phyloP scores from a whole-genome alignment of 768 basidiomycete genomes.

The Holtermannia corniformis region DNA sequence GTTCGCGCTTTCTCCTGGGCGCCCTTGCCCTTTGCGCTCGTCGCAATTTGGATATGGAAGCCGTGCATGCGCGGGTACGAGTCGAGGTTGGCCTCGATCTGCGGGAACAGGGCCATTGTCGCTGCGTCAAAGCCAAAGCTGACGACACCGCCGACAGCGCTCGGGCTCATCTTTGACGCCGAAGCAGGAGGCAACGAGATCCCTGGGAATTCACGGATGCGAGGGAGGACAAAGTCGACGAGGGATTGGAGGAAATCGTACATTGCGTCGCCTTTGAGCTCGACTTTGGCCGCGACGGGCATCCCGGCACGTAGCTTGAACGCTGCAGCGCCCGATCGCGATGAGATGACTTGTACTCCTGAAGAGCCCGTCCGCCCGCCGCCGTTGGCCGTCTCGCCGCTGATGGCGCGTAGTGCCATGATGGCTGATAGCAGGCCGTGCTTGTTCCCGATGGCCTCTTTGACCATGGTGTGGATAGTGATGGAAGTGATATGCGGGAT shows the following conservation, averaged over 20 bases:
- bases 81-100: slow-evolving; percentile 89
- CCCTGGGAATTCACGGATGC: slow-evolving; percentile 81
- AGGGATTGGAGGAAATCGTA: slow-evolving; percentile 84
- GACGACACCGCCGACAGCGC: slow-evolving; percentile 75
- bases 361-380: slow-evolving; percentile 60
- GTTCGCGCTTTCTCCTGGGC: slow-evolving; percentile 83
- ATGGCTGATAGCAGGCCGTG: slow-evolving; percentile 69
- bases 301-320: slow-evolving; percentile 72
- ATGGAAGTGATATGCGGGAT: slow-evolving; percentile 72
- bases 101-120: slow-evolving; percentile 86
- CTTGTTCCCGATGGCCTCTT: slow-evolving; percentile 64
- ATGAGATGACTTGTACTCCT: slow-evolving; percentile 61
- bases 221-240: slow-evolving; percentile 89
- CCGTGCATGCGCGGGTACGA: slow-evolving; percentile 76
- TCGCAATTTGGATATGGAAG: slow-evolving; percentile 90
- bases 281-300: slow-evolving; percentile 81
- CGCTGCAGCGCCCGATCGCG: slow-evolving; percentile 54
- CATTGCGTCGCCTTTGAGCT: slow-evolving; percentile 82
- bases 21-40: slow-evolving; percentile 74
- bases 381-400: slow-evolving; percentile 66
- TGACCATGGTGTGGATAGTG: slow-evolving; percentile 74
- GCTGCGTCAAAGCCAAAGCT: slow-evolving; percentile 73
- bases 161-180: slow-evolving; percentile 56
- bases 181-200: slow-evolving; percentile 66
- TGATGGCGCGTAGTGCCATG: slow-evolving; percentile 76